Conservation (phyloP, 2,329 filamentous ascomycete genomes). For the Fusarium mexicanum region DNA sequence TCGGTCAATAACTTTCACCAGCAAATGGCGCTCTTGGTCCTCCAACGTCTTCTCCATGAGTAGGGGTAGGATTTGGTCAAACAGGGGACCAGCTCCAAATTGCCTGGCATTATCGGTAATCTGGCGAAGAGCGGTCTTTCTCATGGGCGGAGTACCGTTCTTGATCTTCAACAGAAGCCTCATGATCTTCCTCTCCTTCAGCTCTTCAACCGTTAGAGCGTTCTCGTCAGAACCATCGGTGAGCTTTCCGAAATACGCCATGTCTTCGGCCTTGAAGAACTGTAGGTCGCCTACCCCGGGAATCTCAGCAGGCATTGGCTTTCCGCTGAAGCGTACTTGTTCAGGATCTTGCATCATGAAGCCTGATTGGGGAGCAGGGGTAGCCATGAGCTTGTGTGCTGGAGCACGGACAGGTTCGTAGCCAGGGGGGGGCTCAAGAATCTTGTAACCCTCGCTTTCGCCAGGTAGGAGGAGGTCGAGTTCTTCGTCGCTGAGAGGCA, state of each 20-base stretch:
- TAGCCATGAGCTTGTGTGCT: slow-evolving; percentile 77
- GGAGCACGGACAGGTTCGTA: slow-evolving; percentile 86
- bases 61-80: slow-evolving; percentile 95
- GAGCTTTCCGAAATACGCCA: slow-evolving; percentile 98
- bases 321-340: slow-evolving; percentile 81
- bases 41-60: slow-evolving; percentile 99
- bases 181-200: slow-evolving; percentile 99
- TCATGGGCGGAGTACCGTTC: slow-evolving; percentile 98
- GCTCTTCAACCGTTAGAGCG: slow-evolving; percentile 87
- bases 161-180: slow-evolving; percentile 96
- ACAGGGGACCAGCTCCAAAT: slow-evolving; percentile 92
- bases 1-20: slow-evolving; percentile 99
- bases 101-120: slow-evolving; percentile 97
- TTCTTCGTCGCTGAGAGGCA: slow-evolving; percentile 90
- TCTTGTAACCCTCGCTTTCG: slow-evolving; percentile 90
- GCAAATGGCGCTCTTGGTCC: slow-evolving; percentile 95
- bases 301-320: slow-evolving; percentile 93
- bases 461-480: slow-evolving; percentile 90
- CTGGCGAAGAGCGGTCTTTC: slow-evolving; percentile 96
- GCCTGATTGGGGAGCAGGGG: slow-evolving; percentile 79
- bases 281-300: slow-evolving; percentile 95
- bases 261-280: slow-evolving; percentile 98
- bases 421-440: slow-evolving; percentile 88
- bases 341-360: slow-evolving; percentile 99
- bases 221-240: slow-evolving; percentile 95